Conservation (phyloP, 495 filamentous ascomycete species). For the Penicillium pancosmium region DNA sequence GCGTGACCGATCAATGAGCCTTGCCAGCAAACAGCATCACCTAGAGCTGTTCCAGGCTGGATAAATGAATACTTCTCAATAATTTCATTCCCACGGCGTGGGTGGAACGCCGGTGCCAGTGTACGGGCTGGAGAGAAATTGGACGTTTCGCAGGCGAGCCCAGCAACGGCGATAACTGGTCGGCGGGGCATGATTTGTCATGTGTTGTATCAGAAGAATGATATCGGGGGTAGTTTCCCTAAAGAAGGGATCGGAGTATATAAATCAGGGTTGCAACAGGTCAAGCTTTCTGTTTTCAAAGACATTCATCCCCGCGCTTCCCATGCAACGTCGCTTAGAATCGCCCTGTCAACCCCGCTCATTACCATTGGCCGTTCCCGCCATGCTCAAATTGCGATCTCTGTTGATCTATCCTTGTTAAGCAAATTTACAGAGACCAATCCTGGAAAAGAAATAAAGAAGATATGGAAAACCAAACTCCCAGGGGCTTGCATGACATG, state of each 20-base stretch:
- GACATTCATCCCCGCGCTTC: not conserved
- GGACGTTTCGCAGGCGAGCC: slow-evolving; percentile 60
- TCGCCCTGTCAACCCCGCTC: not conserved
- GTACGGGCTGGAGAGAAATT: slow-evolving; percentile 58
- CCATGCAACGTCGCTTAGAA: slow-evolving; percentile 19
- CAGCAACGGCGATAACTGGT: slow-evolving; percentile 56
- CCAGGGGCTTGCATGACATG: no score
- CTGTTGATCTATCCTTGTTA: no score
- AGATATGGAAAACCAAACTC: no score
- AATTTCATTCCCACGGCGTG: slow-evolving; percentile 48
- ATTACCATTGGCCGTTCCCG: not conserved
- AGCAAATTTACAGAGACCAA: no score
- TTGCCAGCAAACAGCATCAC: slow-evolving; percentile 48
- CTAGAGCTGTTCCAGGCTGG: slow-evolving; percentile 42
- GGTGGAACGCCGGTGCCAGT: slow-evolving; percentile 53
- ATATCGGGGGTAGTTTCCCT: not conserved
- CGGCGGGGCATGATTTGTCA: not conserved
- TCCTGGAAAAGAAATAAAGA: no score
- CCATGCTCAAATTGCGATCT: no score
- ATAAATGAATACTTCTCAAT: slow-evolving; percentile 53
- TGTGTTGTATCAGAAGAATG: not conserved
- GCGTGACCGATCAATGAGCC: slow-evolving; percentile 58
- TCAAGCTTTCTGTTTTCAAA: slow-evolving; percentile 1
- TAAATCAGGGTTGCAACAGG: not conserved
- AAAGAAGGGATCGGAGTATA: not conserved